These are phyloP conservation scores for Yarrowia sp. DNA, from an alignment of 805 yeast genomes.

Conservation along the genomic window DNA sequence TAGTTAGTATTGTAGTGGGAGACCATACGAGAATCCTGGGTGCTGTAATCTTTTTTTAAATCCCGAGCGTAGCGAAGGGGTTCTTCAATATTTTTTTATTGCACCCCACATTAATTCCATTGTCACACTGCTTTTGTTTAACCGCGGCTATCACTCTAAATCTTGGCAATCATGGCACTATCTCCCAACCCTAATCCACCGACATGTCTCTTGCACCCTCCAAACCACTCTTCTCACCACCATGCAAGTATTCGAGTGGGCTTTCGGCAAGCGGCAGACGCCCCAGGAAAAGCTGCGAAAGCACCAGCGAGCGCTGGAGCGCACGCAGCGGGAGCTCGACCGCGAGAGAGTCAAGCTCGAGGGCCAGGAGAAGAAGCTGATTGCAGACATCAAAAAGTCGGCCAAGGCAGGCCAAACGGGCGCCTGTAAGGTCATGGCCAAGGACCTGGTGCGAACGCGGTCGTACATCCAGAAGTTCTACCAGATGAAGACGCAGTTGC, in stretches of 20 bases:
- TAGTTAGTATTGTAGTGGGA: constrained; percentile 39
- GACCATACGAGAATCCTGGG: constrained; percentile 39
- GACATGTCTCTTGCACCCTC: constrained; percentile 1
- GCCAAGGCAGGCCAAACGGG: constrained; percentile 90
- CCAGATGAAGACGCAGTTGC: constrained; percentile 91
- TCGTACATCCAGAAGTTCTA: constrained; percentile 85
- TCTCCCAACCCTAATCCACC: constrained; percentile 34
- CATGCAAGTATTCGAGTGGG: constrained; percentile 72
- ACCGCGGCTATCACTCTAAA: not conserved
- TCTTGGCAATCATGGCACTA: constrained; percentile 5
- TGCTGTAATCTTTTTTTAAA: constrained; percentile 34
- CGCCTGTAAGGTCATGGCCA: constrained; percentile 93
- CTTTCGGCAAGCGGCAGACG: constrained; percentile 89
- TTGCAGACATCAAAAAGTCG: constrained; percentile 84
- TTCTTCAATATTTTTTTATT: too few relatives aligned
- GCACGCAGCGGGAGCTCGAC: constrained; percentile 91
- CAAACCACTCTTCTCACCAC: constrained; percentile 17
- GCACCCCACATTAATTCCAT: too few relatives aligned
- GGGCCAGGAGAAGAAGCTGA: constrained; percentile 87
- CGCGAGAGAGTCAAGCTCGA: constrained; percentile 87
- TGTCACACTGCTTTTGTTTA: too few relatives aligned
- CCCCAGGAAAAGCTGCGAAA: constrained; percentile 94
- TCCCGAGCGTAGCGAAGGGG: too few relatives aligned
- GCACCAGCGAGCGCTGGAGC: constrained; percentile 94
- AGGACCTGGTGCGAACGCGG: constrained; percentile 89